Base-by-base conservation (phyloP, 768 basidiomycete species). In the Leccinum rimulosum region DNA sequence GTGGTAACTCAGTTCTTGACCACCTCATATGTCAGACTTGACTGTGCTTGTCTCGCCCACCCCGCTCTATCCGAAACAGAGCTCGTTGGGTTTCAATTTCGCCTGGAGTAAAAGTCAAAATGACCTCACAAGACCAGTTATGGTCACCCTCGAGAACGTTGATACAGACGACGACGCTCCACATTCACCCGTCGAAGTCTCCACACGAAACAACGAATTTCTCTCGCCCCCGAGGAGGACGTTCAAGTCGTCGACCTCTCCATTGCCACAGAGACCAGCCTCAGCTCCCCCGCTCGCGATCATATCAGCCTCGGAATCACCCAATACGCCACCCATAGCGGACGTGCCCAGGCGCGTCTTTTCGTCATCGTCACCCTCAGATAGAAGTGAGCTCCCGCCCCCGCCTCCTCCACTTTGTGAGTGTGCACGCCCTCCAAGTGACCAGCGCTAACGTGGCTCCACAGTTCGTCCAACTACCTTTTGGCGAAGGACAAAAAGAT, bases 381-480 rank as follows among this genome's bases (percentile, higher is more conserved):
- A 64, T 15, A 64, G 61, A 10, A 53, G 80, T 11, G 82, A 84
- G 60, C 77, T 84, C 30, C 70, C 82, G 35, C 82, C 77, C 5
- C 87, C 87, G 52, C 81, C 84, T 56, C 87, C 87, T 15, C 84
- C 85, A 50, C 75, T 89, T 50, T 79, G 87, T 89, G 69, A 76
- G 87, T 79, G 40, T 33, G 22, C 38, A 54, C 10, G 47, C 55
- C 17, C 6, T 14, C 22, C 49, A 9, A 6, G 9, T 14, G 3
- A 28, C 33, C 2, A 1, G 15, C 33, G 25, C 49, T 57, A 50
- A 60, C 43, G 17, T 55, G 50, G 35, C 10, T 33, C n/a, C 1
- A 2, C 61, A 91, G 89, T 90, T 36, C 87, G 90, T n/a, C 89
- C 90, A 0, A 88, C 84, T 7, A 88, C 90, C 0, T 91, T 92